Evolutionary conservation across 164 flowering plant species (phyloP).

Genomic region (Magnolia kwangsiensis): DNA sequence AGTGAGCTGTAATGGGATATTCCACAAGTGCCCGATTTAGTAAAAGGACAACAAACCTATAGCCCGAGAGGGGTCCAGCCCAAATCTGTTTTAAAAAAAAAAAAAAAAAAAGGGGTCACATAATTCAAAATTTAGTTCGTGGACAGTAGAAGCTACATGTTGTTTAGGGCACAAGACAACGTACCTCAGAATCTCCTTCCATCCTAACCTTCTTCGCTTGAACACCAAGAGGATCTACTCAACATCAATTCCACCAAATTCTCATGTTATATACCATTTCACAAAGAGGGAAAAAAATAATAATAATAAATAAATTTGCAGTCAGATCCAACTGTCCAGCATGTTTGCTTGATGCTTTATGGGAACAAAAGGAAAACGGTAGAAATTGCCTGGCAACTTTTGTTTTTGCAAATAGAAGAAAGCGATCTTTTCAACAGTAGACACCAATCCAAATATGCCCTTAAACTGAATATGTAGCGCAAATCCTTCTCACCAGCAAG

Average conservation of each 20-base stretch:
- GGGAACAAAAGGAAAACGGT: no score
- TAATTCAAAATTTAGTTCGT: not conserved
- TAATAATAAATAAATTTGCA: no score
- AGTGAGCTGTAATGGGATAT: slow-evolving; percentile 47
- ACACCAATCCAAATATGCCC: no score
- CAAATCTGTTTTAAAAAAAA: no score
- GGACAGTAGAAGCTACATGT: not conserved
- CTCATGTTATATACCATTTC: not conserved
- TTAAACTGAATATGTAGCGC: not conserved
- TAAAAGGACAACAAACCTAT: slow-evolving; percentile 54
- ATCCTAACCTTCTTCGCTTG: slow-evolving; percentile 74
- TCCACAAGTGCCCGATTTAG: slow-evolving; percentile 44
- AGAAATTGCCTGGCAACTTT: no score
- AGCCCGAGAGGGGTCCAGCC: slow-evolving; percentile 73
- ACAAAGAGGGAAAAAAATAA: no score
- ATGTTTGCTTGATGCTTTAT: no score
- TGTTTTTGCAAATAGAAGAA: no score
- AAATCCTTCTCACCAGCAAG: not conserved
- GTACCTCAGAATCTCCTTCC: slow-evolving; percentile 73
- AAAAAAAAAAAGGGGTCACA: not conserved
- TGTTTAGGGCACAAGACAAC: not conserved
- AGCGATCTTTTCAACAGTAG: no score
- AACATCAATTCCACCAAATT: not conserved
- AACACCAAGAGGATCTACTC: slow-evolving; percentile 60
- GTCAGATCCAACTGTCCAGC: no score